phyloP scores from a whole-genome alignment of 1,284 basidiomycete genomes.

The Boletus austroedulis region DNA sequence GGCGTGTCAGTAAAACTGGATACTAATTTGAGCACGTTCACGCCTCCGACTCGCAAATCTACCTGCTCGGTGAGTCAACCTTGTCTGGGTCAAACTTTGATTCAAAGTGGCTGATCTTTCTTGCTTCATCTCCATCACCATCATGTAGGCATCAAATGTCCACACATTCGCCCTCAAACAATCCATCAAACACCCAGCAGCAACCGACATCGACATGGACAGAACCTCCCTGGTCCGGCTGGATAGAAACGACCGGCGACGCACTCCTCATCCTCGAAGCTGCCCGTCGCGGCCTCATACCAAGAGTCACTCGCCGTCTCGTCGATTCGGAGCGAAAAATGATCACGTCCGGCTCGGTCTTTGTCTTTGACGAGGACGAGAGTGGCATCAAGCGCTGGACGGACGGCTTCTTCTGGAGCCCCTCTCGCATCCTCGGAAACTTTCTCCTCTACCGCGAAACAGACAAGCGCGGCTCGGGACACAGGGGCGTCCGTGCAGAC shows the following conservation, averaged over 20 bases:
- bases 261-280: conserved; percentile 95
- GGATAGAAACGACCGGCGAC: conserved; percentile 94
- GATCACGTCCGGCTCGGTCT: conserved; percentile 92
- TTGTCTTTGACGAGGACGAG: conserved; percentile 97
- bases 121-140: conserved; percentile 28
- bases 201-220: conserved; percentile 53
- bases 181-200: conserved; percentile 1
- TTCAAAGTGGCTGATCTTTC: conserved; percentile 34
- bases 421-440: conserved; percentile 86
- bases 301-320: conserved; percentile 89
- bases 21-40: conserved; percentile 35
- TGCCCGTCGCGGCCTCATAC: conserved; percentile 84
- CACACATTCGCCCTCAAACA: conserved; percentile 33
- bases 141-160: conserved; percentile 38
- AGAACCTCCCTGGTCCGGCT: conserved; percentile 86
- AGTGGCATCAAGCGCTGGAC: conserved; percentile 99
- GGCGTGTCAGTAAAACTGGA: conserved; percentile 14
- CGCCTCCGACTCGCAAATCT: conserved; percentile 53
- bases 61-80: conserved; percentile 59
- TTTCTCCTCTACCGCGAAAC: conserved; percentile 94
- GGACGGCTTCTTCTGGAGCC: conserved; percentile 93
- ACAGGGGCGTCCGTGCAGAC: conserved; percentile 49
- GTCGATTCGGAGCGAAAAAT: conserved; percentile 91
- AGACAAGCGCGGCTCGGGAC: conserved; percentile 70
- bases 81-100: conserved; percentile 54